Percentiles rank a stretch among this genome's conserved stretches.
Conservation (phyloP, 2,329 filamentous ascomycete genomes). For the Botryotinia globosa region DNA sequence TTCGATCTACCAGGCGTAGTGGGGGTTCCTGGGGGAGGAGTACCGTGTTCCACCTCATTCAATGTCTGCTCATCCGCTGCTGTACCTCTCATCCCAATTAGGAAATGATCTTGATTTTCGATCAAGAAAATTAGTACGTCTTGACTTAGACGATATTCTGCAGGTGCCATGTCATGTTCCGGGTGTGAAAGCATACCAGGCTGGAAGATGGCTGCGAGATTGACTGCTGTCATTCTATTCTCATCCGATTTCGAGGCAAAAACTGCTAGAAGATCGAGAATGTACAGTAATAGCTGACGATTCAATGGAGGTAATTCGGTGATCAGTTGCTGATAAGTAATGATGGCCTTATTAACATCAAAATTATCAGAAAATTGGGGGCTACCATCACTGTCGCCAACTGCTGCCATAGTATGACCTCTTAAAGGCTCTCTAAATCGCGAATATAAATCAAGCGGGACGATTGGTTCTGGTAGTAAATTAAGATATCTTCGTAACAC, state of each 20-base stretch:
- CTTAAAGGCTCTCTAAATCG: conserved; percentile 82
- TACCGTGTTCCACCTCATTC: conserved; percentile 65
- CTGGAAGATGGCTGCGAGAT: conserved; percentile 95
- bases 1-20: conserved; percentile 53
- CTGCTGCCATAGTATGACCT: conserved; percentile 62
- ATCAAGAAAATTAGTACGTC: conserved; percentile 97
- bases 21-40: conserved; percentile 47
- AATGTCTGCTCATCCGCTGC: conserved; percentile 79
- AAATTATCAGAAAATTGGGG: conserved; percentile 72
- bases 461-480: conserved; percentile 92
- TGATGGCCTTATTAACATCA: conserved; percentile 72
- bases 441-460: conserved; percentile 90
- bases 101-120: conserved; percentile 96
- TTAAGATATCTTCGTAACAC: conserved; percentile 94
- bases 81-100: conserved; percentile 98
- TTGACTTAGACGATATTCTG: conserved; percentile 92
- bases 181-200: conserved; percentile 95
- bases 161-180: conserved; percentile 88
- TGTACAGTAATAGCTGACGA: conserved; percentile 89
- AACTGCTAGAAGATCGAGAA: conserved; percentile 90
- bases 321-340: conserved; percentile 83
- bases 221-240: conserved; percentile 95
- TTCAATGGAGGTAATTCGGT: conserved; percentile 91
- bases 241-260: conserved; percentile 96
- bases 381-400: conserved; percentile 61